Percentiles rank a stretch among this genome's conserved stretches.
phyloP scores from a whole-genome alignment of 192 early-diverging fungal genomes.

The Rhizophagus prolifer region DNA sequence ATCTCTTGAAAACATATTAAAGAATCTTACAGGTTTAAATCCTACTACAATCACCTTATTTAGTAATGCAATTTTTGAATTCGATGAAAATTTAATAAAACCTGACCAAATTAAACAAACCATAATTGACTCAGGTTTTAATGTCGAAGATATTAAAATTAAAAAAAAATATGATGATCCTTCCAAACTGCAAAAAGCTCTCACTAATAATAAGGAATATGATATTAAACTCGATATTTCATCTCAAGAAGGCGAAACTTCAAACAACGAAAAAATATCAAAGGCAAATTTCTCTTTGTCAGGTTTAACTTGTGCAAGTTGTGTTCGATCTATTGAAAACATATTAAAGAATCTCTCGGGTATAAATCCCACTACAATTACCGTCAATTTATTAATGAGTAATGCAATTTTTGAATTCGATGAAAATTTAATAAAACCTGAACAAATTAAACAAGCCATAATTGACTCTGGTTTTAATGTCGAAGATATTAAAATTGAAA shows the following conservation, averaged over 20 bases:
- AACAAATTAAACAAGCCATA: slow-evolving; percentile 52
- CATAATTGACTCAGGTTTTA: slow-evolving; percentile 78
- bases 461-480: slow-evolving; percentile 79
- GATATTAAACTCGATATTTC: too few relatives aligned
- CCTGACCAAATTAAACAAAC: slow-evolving; percentile 39
- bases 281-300: slow-evolving; percentile 56
- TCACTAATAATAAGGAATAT: slow-evolving; percentile 39
- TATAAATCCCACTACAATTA: slow-evolving; percentile 51
- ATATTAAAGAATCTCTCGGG: slow-evolving; percentile 51
- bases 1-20: slow-evolving; percentile 60
- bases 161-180: slow-evolving; percentile 1
- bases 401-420: slow-evolving; percentile 59
- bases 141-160: slow-evolving; percentile 46
- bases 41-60: slow-evolving; percentile 55
- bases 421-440: not conserved
- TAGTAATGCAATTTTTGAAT: slow-evolving; percentile 59
- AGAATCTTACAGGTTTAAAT: slow-evolving; percentile 50
- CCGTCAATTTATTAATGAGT: slow-evolving; percentile 67
- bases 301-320: slow-evolving; percentile 88
- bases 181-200: slow-evolving; percentile 5
- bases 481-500: slow-evolving; percentile 31
- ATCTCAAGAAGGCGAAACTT: too few relatives aligned
- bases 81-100: slow-evolving; percentile 11
- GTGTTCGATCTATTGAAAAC: slow-evolving; percentile 69
- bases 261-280: not conserved